Evolutionary conservation across 1,139 yeast species (phyloP), one percentile per base, ranked within the genome.

Genomic region (Chernovozyma aurita): DNA sequence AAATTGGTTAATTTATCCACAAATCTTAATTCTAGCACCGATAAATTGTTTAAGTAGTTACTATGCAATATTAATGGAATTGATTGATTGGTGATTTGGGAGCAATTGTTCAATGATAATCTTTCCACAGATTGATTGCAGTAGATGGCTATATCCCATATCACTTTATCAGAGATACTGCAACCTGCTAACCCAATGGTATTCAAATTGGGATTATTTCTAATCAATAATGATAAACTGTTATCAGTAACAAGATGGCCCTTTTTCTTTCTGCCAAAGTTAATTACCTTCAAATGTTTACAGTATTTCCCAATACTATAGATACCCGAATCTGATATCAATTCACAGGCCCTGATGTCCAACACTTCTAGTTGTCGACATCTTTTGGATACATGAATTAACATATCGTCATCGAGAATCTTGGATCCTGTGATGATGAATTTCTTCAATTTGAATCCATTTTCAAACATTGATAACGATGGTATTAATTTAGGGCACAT

Each of bases 181-280:
- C 96, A 86, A 6, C 97, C 97, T 0, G 97, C 96, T 13, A 87
- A 61, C 0, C 97, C 97, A 33, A 90, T 65, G 0, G 97, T 88
- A 33, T 67, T 67, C 30, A 88, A 61, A 12, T 65, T 55, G 3
- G 77, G 70, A 44, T 70, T 67, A 47, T 76, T 76, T 30, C 67
- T 65, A 5, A 80, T 75, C 24, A 90, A 61, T 17, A 73, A 70
- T 14, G 75, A 63, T 28, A 88, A 59, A 12, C 94, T 76, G 30
- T 73, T 64, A 62, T 87, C 94, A 3, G 95, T 83, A 32, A 90
- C 76, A 28, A 74, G 58, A 33, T 76, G 73, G 13, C 94, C 87
- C 39, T 73, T 72, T 25, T 73, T 64, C 41, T 86, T 90, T 42
- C 97, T 74, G 13, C 97, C 97, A 36, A 88, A 71, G 50, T 90